Evolutionary conservation across 495 filamentous ascomycete genomes (phyloP).

Genomic region (Chlorociboria aeruginascens): DNA sequence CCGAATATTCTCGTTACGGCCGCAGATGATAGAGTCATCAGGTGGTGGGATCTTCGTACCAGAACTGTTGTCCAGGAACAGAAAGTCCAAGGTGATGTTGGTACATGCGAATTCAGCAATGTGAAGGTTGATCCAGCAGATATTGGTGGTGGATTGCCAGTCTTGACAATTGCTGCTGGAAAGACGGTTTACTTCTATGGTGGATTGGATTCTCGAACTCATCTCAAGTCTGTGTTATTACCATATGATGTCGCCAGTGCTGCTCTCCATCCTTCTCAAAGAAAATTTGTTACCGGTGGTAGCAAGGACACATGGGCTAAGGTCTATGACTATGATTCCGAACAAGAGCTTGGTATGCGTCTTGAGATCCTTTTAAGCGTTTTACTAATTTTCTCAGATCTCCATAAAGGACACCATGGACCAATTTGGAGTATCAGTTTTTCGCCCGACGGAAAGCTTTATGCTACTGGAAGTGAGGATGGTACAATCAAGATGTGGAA

Average conservation of each 20-base stretch:
- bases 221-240: conserved; percentile 68
- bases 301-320: conserved; percentile 87
- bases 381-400: conserved; percentile 39
- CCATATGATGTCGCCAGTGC: conserved; percentile 80
- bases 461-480: conserved; percentile 93
- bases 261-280: conserved; percentile 67
- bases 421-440: conserved; percentile 93
- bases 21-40: conserved; percentile 77
- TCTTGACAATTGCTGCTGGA: conserved; percentile 62
- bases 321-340: conserved; percentile 76
- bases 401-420: conserved; percentile 95
- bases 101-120: conserved; percentile 76
- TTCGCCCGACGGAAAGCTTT: conserved; percentile 88
- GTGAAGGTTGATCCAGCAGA: conserved; percentile 29
- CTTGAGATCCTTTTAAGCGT: neutral
- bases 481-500: conserved; percentile 89
- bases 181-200: conserved; percentile 91
- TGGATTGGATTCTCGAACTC: conserved; percentile 49
- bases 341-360: conserved; percentile 58
- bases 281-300: conserved; percentile 79
- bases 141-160: conserved; percentile 40
- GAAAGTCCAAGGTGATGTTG: conserved; percentile 67
- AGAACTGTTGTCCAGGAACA: conserved; percentile 59
- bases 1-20: conserved; percentile 81
- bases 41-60: conserved; percentile 87